Base-by-base conservation (phyloP, 805 yeast species). In the Nakazawaea siamensis region DNA sequence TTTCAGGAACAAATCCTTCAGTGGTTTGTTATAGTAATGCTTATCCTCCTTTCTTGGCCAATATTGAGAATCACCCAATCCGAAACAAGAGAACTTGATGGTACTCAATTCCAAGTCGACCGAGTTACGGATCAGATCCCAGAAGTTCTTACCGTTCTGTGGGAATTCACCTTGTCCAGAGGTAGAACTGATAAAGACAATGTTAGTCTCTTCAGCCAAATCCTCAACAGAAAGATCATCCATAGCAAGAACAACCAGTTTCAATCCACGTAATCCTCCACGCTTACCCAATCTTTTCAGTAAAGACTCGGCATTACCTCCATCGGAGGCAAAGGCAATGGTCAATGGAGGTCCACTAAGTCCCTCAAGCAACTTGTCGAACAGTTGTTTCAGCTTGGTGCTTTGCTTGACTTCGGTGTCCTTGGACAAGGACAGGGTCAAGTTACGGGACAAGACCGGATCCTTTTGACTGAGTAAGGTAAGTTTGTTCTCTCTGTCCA, bases 31-130 rank as follows among this genome's bases (percentile, higher is more conserved):
- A 63, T 86, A 90, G 63, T 84, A 90, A 56, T 83, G 90, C 47
- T 78, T 77, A 62, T 90, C 97, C 59, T 90, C 95, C 57, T 85
- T 84, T 62, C 97, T 76, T 48, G 97, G 97, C 97, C 97, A 90
- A 65, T 90, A 87, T 52, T 74, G 74, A 32, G 84, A 74, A 56
- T 81, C 92, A 51, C 92, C 92, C 51, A 81, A 65, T 49, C 87
- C 90, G 47, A 82, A 82, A 18, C 76, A 80, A 9, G 84, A 69
- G 42, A 62, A 67, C 43, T 67, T 71, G 36, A 76, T 64, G 27
- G 64, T 50, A 4, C 79, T 66, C 40, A 80, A 68, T 51, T 84
- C 94, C 36, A 74, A 57, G 43, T 78, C 82, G 29, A 68, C 65
- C n/a, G 78, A 48, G 34, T 55, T 55, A 58, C 80, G 81, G 44